A percentile compares a stretch with the other conserved stretches of the same genome.
phyloP scores from a whole-genome alignment of 805 yeast genomes.

The Komagataella pseudopastoris region DNA sequence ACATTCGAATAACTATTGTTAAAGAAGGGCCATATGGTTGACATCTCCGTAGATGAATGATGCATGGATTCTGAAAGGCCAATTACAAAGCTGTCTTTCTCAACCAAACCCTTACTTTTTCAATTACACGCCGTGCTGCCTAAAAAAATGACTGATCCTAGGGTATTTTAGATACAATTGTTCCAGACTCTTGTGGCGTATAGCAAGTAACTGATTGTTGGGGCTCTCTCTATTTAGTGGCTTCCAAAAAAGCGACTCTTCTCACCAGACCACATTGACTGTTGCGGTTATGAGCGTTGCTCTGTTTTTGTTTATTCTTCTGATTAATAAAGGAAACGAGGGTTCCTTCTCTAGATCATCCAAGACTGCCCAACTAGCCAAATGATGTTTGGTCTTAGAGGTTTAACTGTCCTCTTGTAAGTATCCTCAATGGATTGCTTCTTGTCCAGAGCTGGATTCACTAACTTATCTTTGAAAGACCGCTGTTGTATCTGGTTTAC shows the following conservation, averaged over 20 bases:
- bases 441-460: neutral
- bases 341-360: neutral
- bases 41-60: conserved; percentile 16
- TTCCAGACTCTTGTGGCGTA: neutral
- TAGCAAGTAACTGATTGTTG: neutral
- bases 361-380: neutral
- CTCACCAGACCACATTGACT: neutral
- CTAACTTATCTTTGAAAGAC: neutral
- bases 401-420: neutral
- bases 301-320: neutral
- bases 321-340: neutral
- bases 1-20: conserved; percentile 22
- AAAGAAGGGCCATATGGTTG: conserved; percentile 26
- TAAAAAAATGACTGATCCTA: neutral
- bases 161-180: neutral
- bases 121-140: neutral
- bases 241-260: neutral
- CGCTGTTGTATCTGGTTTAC: neutral
- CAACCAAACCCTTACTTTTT: neutral
- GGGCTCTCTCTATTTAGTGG: neutral
- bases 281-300: neutral
- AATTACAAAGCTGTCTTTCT: neutral
- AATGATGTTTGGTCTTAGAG: neutral
- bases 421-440: neutral
- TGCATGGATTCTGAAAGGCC: conserved; percentile 7